Base-by-base conservation (phyloP, 2,329 filamentous ascomycete genomes). In the Grosmannia serpens region DNA sequence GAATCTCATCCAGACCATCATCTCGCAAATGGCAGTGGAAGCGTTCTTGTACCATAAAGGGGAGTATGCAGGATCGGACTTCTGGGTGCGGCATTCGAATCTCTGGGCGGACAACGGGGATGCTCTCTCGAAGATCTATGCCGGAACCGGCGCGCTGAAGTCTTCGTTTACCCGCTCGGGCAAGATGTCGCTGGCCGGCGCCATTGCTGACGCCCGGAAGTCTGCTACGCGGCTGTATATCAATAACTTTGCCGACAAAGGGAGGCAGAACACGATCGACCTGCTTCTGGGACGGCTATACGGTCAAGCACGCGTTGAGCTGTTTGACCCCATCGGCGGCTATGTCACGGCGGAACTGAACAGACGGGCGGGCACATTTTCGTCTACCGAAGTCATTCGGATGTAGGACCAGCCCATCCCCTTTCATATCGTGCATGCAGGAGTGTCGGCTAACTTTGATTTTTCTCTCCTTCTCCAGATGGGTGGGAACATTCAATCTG, bases 31-130 rank as follows among this genome's bases (percentile, higher is more conserved):
- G 87, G 90, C 91, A 0, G 78, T 96, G 24, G 90, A 96, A 69
- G 78, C 86, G 0, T 97, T 97, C 65, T 74, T 99, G 4, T 73
- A 74, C 17, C 90, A 95, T 64, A 80, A 86, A 61, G 81, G 79
- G 29, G 84, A 89, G 63, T 79, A 77, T 61, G 86, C 88, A 0
- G 78, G 80, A 11, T 81, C 85, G 0, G 91, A 97, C 67, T 91
- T 97, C 66, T 96, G 91, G 88, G 87, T 89, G 73, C 81, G 89
- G 54, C 94, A 99, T 73, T 91, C 90, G 10, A 94, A 85, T 61
- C 78, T 99, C 1, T 99, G 94, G 94, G 94, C 94, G 38, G 94
- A 99, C 71, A 97, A 96, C 68, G 94, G 94, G 26, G 94, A 99
- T 74, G 87, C 88, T 7, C 73, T 99, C 53, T 96, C 91, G 15